Percentiles rank a stretch among this genome's conserved stretches.
These are phyloP conservation scores for Vigna unguiculata DNA, from an alignment of 306 rosid species.

Conservation along the genomic window DNA sequence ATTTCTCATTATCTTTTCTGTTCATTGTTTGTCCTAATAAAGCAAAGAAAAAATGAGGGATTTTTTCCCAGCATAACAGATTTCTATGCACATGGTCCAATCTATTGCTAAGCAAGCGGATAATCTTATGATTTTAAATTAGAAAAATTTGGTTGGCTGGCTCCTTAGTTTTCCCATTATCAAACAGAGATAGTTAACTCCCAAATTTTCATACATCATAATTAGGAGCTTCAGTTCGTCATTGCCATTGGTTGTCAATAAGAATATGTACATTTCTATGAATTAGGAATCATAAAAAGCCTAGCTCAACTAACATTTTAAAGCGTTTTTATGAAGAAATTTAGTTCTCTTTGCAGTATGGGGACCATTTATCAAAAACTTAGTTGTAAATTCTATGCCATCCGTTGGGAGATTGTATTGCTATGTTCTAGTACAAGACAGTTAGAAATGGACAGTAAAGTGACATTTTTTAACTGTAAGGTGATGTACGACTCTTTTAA, in stretches of 20 bases:
- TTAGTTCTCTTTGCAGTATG: not conserved
- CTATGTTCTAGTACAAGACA: not conserved
- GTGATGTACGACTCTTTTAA: constrained; percentile 40
- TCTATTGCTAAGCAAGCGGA: not conserved
- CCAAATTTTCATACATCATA: not conserved
- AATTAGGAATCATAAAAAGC: not conserved
- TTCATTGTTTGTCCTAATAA: not conserved
- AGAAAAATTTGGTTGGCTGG: not conserved
- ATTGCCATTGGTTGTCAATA: not conserved
- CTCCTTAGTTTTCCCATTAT: constrained; percentile 5
- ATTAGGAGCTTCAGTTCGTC: constrained; percentile 23
- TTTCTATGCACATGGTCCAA: constrained; percentile 11
- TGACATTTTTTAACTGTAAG: constrained; percentile 19
- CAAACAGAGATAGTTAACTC: constrained; percentile 4
- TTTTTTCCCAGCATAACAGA: not conserved
- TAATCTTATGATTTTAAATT: constrained; percentile 13
- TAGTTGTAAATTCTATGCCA: constrained; percentile 11
- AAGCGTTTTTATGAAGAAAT: not conserved
- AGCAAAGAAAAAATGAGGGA: constrained; percentile 16
- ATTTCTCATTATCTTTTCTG: not conserved
- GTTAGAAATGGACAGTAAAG: constrained; percentile 7
- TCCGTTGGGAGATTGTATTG: constrained; percentile 28
- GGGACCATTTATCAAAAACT: constrained; percentile 16
- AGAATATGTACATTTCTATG: constrained; percentile 1
- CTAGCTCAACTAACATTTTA: not conserved